These are phyloP conservation scores for Neostapfia colusana DNA, from an alignment of 176 grass and related monocot species.

Conservation along the genomic window DNA sequence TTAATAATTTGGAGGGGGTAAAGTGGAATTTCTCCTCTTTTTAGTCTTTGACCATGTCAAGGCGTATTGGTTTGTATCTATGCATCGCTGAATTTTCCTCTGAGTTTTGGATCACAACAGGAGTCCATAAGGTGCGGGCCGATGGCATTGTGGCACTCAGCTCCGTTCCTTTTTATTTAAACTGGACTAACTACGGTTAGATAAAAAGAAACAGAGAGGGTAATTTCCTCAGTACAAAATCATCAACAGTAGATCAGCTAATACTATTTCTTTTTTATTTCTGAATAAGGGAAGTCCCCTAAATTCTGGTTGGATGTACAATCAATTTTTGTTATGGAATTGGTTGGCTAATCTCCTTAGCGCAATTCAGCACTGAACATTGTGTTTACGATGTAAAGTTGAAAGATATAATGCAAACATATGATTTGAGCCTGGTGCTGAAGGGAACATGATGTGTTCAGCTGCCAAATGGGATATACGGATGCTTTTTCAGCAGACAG, in stretches of 20 bases:
- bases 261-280: not conserved
- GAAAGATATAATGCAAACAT: not conserved
- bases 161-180: too few species aligned
- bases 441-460: not conserved
- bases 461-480: not conserved
- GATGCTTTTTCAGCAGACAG: too few species aligned
- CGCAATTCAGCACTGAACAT: not conserved
- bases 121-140: not conserved
- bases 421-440: too few species aligned
- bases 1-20: too few species aligned
- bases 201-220: too few species aligned
- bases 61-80: not conserved
- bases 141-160: too few species aligned
- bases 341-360: too few species aligned
- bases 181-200: too few species aligned
- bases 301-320: too few species aligned
- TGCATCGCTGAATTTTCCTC: slow-evolving; percentile 1
- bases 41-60: not conserved
- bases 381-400: not conserved
- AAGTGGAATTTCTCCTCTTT: not conserved
- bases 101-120: not conserved
- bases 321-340: not conserved
- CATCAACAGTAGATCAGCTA: too few species aligned
- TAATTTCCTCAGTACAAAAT: too few species aligned
- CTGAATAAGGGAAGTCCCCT: not conserved